Evolutionary conservation across 441 rosid genomes (phyloP).

Genomic region (Heliophila coronopifolia): DNA sequence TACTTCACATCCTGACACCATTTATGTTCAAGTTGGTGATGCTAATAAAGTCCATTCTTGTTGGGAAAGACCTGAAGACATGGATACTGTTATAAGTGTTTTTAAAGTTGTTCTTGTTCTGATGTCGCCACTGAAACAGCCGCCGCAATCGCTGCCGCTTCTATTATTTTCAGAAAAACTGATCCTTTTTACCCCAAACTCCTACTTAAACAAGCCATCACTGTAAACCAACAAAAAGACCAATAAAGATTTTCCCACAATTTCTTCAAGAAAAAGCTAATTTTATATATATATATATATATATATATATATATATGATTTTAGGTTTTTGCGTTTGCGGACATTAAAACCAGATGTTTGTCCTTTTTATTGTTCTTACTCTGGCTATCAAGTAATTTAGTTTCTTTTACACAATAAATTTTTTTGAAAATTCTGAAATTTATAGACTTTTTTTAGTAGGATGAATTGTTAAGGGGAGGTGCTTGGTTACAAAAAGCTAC

Average conservation of each 20-base stretch:
- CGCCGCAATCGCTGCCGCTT: conserved; percentile 93
- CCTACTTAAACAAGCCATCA: conserved; percentile 83
- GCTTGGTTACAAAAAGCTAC: conserved; percentile 75
- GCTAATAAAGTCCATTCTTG: conserved; percentile 94
- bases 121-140: conserved; percentile 94
- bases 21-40: conserved; percentile 94
- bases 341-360: conserved; percentile 47
- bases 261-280: no score
- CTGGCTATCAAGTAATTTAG: conserved; percentile 54
- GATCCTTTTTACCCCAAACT: conserved; percentile 84
- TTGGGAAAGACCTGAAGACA: conserved; percentile 98
- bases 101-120: conserved; percentile 85
- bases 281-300: no score
- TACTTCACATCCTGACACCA: conserved; percentile 67
- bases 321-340: conserved; percentile 70
- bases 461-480: conserved; percentile 73
- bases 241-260: no score
- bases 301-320: no score
- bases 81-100: conserved; percentile 92
- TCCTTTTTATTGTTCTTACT: conserved; percentile 67
- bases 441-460: conserved; percentile 27
- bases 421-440: neutral
- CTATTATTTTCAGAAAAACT: conserved; percentile 58
- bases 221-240: no score
- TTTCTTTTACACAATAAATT: neutral